Evolutionary conservation across 2,329 filamentous ascomycete genomes (phyloP).

Genomic region (Cercospora nicotianae): DNA sequence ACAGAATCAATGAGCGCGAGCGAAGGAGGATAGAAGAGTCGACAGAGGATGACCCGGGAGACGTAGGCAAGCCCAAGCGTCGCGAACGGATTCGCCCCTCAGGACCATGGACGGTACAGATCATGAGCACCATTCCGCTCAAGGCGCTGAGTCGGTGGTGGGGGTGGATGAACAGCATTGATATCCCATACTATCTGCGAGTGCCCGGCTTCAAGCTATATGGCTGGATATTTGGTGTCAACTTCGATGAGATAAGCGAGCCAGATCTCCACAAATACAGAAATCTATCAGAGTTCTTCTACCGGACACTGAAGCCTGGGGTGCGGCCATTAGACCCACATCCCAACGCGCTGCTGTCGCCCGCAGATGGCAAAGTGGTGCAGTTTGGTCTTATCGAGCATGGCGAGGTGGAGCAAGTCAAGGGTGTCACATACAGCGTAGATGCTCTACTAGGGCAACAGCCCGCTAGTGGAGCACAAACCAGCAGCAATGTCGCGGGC

Average conservation of each 20-base stretch:
- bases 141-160: conserved; percentile 88
- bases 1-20: conserved; percentile 64
- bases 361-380: conserved; percentile 84
- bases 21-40: conserved; percentile 48
- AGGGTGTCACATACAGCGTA: conserved; percentile 96
- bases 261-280: conserved; percentile 85
- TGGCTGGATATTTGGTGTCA: conserved; percentile 86
- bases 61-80: conserved; percentile 48
- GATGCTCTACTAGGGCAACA: conserved; percentile 78
- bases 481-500: conserved; percentile 38
- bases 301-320: conserved; percentile 88
- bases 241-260: conserved; percentile 82
- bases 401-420: conserved; percentile 96
- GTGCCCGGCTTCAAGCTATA: conserved; percentile 91
- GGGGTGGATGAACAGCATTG: conserved; percentile 88
- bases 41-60: conserved; percentile 35
- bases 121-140: conserved; percentile 89
- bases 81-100: conserved; percentile 71
- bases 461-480: conserved; percentile 50
- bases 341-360: conserved; percentile 76
- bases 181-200: conserved; percentile 82
- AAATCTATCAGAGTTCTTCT: conserved; percentile 96
- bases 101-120: conserved; percentile 87
- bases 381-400: conserved; percentile 91
- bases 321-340: conserved; percentile 80